Percentiles rank a stretch among this genome's conserved stretches.
These are phyloP conservation scores for Hydrangea macrophylla DNA, from an alignment of 148 eudicot genomes.

Conservation along the genomic window DNA sequence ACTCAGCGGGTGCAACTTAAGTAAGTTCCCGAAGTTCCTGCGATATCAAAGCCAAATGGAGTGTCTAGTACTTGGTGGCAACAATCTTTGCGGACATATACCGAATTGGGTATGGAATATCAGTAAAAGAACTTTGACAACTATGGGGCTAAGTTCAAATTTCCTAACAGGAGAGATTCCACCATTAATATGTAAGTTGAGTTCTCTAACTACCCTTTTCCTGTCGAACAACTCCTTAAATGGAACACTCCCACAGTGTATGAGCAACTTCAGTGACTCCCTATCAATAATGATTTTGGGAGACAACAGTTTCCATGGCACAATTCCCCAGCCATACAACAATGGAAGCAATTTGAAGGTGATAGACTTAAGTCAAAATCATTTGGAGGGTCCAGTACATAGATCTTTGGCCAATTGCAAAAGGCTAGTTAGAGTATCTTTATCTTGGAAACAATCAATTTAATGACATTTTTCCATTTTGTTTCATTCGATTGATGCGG, in stretches of 20 bases:
- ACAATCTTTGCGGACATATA: slow-evolving; percentile 11
- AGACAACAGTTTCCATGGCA: slow-evolving; percentile 21
- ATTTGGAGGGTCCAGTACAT: slow-evolving; percentile 22
- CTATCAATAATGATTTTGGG: slow-evolving; percentile 19
- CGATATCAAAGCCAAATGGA: slow-evolving; percentile 5
- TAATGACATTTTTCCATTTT: slow-evolving; percentile 30
- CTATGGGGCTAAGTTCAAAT: background rate
- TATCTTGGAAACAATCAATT: slow-evolving; percentile 21
- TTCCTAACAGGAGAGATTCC: slow-evolving; percentile 25
- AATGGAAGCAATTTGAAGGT: slow-evolving; percentile 12
- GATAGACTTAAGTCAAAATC: slow-evolving; percentile 27
- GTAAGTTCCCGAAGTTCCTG: slow-evolving; percentile 23
- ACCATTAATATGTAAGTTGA: slow-evolving; percentile 18
- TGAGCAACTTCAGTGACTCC: slow-evolving; percentile 16
- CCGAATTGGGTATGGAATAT: slow-evolving; percentile 29
- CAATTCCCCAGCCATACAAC: slow-evolving; percentile 12
- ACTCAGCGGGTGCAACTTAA: slow-evolving; percentile 19
- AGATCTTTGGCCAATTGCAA: slow-evolving; percentile 26
- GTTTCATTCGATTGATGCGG: no score
- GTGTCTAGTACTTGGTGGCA: background rate
- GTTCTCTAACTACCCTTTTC: slow-evolving; percentile 21
- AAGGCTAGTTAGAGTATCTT: slow-evolving; percentile 28
- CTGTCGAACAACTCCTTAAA: slow-evolving; percentile 31
- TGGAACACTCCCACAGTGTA: slow-evolving; percentile 35
- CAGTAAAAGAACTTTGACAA: slow-evolving; percentile 13